Percentiles rank a stretch among this genome's conserved stretches.
phyloP scores from a whole-genome alignment of 2,329 filamentous ascomycete species.

The Ploettnerulaceae sp. region DNA sequence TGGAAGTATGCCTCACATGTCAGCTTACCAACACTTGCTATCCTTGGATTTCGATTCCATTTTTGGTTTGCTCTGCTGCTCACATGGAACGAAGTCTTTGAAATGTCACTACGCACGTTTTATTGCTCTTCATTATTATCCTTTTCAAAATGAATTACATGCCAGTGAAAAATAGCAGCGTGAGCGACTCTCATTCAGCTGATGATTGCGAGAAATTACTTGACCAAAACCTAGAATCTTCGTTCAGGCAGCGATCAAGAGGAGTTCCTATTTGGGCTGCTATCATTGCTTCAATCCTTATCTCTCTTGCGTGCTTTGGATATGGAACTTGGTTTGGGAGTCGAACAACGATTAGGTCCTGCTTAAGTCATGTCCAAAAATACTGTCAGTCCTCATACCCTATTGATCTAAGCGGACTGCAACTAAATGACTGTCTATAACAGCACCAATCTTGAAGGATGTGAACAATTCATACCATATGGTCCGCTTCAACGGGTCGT shows the following conservation, averaged over 20 bases:
- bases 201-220: slow-evolving; percentile 22
- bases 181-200: slow-evolving; percentile 13
- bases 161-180: slow-evolving; percentile 19
- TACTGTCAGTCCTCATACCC: slow-evolving; percentile 21
- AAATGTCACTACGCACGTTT: not conserved
- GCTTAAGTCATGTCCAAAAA: slow-evolving; percentile 22
- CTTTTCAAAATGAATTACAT: slow-evolving; percentile 13
- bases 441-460: slow-evolving; percentile 37
- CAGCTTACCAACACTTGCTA: no score
- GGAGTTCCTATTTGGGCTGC: slow-evolving; percentile 11
- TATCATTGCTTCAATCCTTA: slow-evolving; percentile 11
- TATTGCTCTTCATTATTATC: not conserved
- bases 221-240: slow-evolving; percentile 11
- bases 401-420: not conserved
- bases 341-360: slow-evolving; percentile 15
- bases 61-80: no score
- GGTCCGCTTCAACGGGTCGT: slow-evolving; percentile 47
- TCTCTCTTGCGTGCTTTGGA: slow-evolving; percentile 14
- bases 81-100: no score
- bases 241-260: slow-evolving; percentile 3
- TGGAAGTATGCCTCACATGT: not conserved
- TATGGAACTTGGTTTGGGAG: slow-evolving; percentile 25
- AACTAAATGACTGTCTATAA: slow-evolving; percentile 1
- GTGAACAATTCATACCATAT: slow-evolving; percentile 40
- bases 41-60: no score